A percentile compares a stretch with the other conserved stretches of the same genome.
Evolutionary conservation across 352 stramenopile species (phyloP).

Genomic region (Globisporangium iwayamae): DNA sequence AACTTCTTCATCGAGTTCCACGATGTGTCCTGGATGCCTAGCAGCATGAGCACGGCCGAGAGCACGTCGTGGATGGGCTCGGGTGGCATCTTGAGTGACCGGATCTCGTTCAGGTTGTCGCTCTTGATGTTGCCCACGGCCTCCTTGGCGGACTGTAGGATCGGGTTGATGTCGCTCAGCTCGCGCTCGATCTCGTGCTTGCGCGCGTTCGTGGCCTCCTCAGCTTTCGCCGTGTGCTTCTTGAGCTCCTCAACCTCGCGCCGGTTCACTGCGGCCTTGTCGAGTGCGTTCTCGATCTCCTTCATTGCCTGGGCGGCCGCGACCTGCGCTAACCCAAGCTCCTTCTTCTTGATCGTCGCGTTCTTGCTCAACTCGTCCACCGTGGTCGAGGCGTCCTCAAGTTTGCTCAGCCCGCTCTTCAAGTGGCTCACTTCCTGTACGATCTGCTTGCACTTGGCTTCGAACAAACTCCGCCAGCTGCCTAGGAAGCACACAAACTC

Average conservation of each 20-base stretch:
- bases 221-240: conserved; percentile 84
- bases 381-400: conserved; percentile 87
- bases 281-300: conserved; percentile 92
- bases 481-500: conserved; percentile 87
- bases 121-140: conserved; percentile 93
- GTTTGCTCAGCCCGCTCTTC: conserved; percentile 87
- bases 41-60: conserved; percentile 92
- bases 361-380: conserved; percentile 90
- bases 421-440: conserved; percentile 87
- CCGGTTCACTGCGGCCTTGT: conserved; percentile 83
- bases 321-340: conserved; percentile 84
- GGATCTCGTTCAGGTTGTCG: conserved; percentile 95
- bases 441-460: conserved; percentile 78
- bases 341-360: conserved; percentile 87
- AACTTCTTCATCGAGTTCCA: conserved; percentile 98
- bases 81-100: conserved; percentile 93
- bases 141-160: conserved; percentile 90
- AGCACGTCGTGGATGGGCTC: conserved; percentile 95
- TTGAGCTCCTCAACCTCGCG: conserved; percentile 92
- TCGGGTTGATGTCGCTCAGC: conserved; percentile 87
- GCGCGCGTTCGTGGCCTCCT: conserved; percentile 85
- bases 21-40: conserved; percentile 94
- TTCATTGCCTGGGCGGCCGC: conserved; percentile 93
- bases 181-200: conserved; percentile 94
- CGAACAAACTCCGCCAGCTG: conserved; percentile 76